Conservation (phyloP, 805 yeast species). For the Zygoascus tannicola region DNA sequence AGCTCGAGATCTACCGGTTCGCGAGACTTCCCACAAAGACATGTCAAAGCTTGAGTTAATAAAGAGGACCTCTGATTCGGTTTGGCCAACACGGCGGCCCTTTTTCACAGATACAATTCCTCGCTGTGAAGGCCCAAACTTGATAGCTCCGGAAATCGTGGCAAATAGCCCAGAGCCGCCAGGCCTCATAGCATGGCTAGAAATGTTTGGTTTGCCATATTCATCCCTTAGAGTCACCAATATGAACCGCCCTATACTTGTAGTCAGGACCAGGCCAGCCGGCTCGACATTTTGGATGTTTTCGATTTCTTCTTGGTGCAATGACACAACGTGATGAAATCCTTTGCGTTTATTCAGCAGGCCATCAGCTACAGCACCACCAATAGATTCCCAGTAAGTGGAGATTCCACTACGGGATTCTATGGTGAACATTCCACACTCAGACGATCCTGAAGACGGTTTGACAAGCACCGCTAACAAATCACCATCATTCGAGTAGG, state of each 20-base stretch:
- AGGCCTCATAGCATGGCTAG: conserved; percentile 21
- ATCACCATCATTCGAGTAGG: background rate
- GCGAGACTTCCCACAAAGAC: conserved; percentile 41
- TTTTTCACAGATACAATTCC: conserved; percentile 50
- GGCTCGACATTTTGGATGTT: conserved; percentile 57
- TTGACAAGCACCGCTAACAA: conserved; percentile 48
- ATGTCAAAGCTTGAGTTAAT: conserved; percentile 39
- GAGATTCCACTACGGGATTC: conserved; percentile 50
- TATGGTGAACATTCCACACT: conserved; percentile 65
- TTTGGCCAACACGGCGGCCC: conserved; percentile 44
- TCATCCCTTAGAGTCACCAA: conserved; percentile 57
- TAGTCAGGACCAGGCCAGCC: conserved; percentile 61
- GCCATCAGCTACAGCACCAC: conserved; percentile 58
- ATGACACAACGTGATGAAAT: conserved; percentile 32
- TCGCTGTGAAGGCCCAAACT: conserved; percentile 22
- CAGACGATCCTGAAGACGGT: conserved; percentile 42
- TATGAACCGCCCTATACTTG: conserved; percentile 58
- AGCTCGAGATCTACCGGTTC: conserved; percentile 35
- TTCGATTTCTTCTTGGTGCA: conserved; percentile 48
- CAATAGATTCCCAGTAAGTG: conserved; percentile 66
- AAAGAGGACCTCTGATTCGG: conserved; percentile 36
- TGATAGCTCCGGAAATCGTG: conserved; percentile 20
- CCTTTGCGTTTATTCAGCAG: conserved; percentile 36
- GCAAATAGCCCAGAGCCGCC: conserved; percentile 23
- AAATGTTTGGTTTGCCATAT: conserved; percentile 46